These are phyloP conservation scores for Leishmania mexicana DNA, from an alignment of 208 protist species.

Conservation along the genomic window DNA sequence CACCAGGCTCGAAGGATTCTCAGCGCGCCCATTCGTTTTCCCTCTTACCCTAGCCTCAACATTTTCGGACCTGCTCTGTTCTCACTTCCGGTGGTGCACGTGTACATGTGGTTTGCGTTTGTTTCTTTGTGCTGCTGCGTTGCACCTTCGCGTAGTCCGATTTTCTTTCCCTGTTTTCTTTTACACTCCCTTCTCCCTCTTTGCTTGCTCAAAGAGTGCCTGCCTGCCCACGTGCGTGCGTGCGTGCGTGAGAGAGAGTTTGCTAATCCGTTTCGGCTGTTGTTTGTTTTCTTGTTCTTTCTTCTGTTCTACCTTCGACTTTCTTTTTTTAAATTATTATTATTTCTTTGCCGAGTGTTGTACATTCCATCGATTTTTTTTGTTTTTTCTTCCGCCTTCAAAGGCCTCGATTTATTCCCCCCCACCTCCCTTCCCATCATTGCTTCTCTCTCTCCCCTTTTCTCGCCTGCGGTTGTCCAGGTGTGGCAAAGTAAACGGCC, in stretches of 20 bases:
- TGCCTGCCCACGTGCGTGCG: neutral
- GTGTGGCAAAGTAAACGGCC: neutral
- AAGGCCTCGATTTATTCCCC: neutral
- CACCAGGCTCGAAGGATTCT: neutral
- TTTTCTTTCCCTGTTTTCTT: neutral
- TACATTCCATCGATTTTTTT: neutral
- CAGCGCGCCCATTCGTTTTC: neutral
- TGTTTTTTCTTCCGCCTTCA: neutral
- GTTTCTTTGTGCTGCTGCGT: neutral
- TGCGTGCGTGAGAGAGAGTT: neutral
- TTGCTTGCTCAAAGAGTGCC: neutral
- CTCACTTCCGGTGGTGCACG: neutral
- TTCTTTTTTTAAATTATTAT: too few relatives aligned
- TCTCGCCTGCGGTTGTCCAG: neutral
- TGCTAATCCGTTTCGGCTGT: neutral
- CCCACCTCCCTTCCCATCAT: too few relatives aligned
- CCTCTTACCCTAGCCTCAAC: neutral
- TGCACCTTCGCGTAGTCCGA: neutral
- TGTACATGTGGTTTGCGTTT: neutral
- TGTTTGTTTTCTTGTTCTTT: conserved; percentile 21
- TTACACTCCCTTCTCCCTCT: neutral
- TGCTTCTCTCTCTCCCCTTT: neutral
- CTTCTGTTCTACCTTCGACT: neutral
- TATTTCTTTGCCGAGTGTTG: neutral
- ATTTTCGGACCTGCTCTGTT: neutral